Conservation (phyloP, 306 rosid genomes). For the Lathyrus tuberosus region DNA sequence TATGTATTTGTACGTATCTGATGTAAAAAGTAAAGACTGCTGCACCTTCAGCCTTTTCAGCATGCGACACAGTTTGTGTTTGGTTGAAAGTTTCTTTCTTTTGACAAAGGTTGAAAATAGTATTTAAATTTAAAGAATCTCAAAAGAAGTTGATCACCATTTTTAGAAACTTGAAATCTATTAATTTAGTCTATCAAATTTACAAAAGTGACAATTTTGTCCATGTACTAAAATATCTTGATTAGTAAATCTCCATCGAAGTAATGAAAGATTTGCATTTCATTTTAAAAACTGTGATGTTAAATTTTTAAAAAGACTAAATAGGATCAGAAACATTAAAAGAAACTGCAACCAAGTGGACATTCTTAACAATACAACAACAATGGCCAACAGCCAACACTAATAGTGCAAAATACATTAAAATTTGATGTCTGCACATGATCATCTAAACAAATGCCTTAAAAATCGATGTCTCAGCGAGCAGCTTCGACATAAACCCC, state of each 20-base stretch:
- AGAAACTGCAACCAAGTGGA: constrained; percentile 23
- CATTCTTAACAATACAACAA: constrained; percentile 36
- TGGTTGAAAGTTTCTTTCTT: neutral
- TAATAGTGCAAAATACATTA: constrained; percentile 35
- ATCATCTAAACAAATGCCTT: constrained; percentile 36
- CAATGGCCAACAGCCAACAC: constrained; percentile 19
- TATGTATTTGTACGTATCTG: constrained; percentile 20
- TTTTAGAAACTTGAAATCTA: no score
- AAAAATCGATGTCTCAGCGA: constrained; percentile 76
- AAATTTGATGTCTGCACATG: constrained; percentile 54
- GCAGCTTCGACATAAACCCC: constrained; percentile 70
- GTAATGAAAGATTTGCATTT: no score
- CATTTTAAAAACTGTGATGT: no score
- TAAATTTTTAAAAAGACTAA: no score
- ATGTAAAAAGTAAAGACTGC: constrained; percentile 18
- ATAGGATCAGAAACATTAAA: neutral
- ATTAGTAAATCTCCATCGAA: no score
- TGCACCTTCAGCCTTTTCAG: constrained; percentile 21
- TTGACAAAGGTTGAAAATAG: neutral
- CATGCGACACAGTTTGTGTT: constrained; percentile 32
- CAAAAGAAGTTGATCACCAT: neutral
- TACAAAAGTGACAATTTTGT: no score
- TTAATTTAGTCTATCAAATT: no score
- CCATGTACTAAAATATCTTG: no score
- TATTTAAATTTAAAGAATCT: constrained; percentile 2